Evolutionary conservation across 2,329 filamentous ascomycete species (phyloP).

Genomic region (Aspergillus cejpii): DNA sequence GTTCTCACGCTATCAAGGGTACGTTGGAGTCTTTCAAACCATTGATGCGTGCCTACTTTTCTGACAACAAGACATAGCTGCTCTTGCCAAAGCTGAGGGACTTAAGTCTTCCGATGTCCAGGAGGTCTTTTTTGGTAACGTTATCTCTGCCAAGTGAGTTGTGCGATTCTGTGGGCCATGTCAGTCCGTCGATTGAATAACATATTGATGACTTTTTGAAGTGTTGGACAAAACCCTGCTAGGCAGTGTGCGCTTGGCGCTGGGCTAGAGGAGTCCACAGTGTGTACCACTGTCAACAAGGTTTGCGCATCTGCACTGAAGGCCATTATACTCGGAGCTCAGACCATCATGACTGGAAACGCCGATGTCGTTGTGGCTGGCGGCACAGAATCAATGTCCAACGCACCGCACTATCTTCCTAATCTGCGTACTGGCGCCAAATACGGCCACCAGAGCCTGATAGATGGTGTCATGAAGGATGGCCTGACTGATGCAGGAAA

Average conservation of each 20-base stretch:
- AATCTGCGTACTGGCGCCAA: constrained; percentile 81
- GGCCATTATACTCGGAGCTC: constrained; percentile 86
- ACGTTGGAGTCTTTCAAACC: constrained; percentile 24
- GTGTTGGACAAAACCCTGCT: constrained; percentile 91
- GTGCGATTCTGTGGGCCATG: constrained; percentile 1
- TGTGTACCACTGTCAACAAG: constrained; percentile 96
- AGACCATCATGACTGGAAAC: constrained; percentile 96
- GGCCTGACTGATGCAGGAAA: constrained; percentile 85
- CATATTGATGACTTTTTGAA: constrained; percentile 35
- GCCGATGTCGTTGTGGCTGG: constrained; percentile 89
- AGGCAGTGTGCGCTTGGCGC: constrained; percentile 88
- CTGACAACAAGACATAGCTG: constrained; percentile 44
- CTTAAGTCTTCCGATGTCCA: constrained; percentile 86
- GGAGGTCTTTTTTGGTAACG: constrained; percentile 97
- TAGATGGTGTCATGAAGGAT: constrained; percentile 91
- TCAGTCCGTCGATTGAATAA: not conserved
- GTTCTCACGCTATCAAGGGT: constrained; percentile 90
- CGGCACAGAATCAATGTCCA: constrained; percentile 97
- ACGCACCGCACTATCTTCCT: constrained; percentile 90
- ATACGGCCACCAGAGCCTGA: constrained; percentile 81
- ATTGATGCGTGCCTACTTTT: not conserved
- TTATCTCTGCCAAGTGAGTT: constrained; percentile 84
- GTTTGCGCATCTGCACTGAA: constrained; percentile 95
- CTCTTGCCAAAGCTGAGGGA: constrained; percentile 75
- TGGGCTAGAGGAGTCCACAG: constrained; percentile 70